Percentiles rank a stretch among this genome's conserved stretches.
phyloP scores from a whole-genome alignment of 2,329 filamentous ascomycete species.

The Penicillium italicum region DNA sequence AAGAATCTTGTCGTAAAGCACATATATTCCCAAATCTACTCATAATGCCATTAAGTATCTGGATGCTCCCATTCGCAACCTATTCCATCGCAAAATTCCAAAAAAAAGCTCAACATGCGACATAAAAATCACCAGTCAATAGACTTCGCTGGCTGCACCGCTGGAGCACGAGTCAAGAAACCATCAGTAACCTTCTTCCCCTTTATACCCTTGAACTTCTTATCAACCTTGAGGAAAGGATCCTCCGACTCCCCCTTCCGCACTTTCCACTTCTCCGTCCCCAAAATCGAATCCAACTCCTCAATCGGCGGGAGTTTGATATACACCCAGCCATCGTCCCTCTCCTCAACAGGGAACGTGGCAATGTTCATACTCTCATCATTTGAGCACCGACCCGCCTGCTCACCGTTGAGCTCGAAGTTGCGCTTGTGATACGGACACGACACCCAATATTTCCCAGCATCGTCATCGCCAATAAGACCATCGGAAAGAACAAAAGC shows the following conservation, averaged over 20 bases:
- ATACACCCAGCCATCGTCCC: conserved; percentile 74
- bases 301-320: conserved; percentile 74
- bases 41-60: neutral
- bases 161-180: conserved; percentile 2
- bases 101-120: neutral
- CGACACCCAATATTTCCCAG: conserved; percentile 73
- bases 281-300: conserved; percentile 74
- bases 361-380: conserved; percentile 75
- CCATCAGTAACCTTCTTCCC: conserved; percentile 47
- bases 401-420: conserved; percentile 66
- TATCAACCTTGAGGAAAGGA: conserved; percentile 56
- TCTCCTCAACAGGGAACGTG: conserved; percentile 72
- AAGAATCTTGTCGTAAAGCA: neutral
- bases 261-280: conserved; percentile 75
- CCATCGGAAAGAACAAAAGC: conserved; percentile 87
- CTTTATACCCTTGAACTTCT: conserved; percentile 54
- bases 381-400: conserved; percentile 68
- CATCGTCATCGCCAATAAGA: conserved; percentile 62
- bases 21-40: neutral
- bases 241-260: conserved; percentile 63
- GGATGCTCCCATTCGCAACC: neutral
- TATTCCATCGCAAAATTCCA: neutral
- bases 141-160: conserved; percentile 21
- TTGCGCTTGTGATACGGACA: conserved; percentile 90
- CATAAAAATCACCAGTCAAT: conserved; percentile 35